These are phyloP conservation scores for Taphrina wiesneri DNA, from an alignment of 1,139 yeast species.

Conservation along the genomic window DNA sequence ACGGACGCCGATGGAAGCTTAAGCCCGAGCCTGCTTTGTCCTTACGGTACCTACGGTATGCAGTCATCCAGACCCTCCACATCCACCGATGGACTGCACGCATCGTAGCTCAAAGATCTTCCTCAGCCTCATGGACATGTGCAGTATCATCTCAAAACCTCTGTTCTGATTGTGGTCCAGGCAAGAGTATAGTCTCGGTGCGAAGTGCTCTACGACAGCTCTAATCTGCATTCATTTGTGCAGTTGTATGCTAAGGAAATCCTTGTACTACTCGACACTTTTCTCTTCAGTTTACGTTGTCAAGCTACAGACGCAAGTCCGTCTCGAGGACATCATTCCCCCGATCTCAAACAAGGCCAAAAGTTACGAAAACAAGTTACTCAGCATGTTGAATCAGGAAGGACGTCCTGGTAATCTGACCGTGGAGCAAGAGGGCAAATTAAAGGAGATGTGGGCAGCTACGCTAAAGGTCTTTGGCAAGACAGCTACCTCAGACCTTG, in stretches of 20 bases:
- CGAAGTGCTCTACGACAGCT: no score
- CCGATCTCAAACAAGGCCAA: slow-evolving; percentile 26
- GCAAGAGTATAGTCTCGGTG: no score
- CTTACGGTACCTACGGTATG: no score
- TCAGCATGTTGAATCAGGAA: slow-evolving; percentile 13
- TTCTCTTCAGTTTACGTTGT: slow-evolving; percentile 9
- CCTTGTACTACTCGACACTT: slow-evolving; percentile 7
- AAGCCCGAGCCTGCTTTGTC: no score
- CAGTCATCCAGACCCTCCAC: background rate
- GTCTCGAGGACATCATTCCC: slow-evolving; percentile 28
- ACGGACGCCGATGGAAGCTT: no score
- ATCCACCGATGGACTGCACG: background rate
- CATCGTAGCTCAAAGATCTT: no score
- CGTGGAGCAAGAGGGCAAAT: slow-evolving; percentile 61
- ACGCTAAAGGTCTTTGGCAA: slow-evolving; percentile 64
- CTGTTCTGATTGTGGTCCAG: no score
- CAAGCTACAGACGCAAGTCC: slow-evolving; percentile 4
- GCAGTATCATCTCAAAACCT: no score
- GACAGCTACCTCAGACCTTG: slow-evolving; percentile 43
- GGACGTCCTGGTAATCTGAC: slow-evolving; percentile 66
- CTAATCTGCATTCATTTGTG: no score
- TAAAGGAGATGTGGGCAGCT: slow-evolving; percentile 77
- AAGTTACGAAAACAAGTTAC: slow-evolving; percentile 16
- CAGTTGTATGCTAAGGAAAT: slow-evolving; percentile 10
- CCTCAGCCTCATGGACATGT: no score